Conservation (phyloP, 306 rosid genomes). For the Castanea crenata region DNA sequence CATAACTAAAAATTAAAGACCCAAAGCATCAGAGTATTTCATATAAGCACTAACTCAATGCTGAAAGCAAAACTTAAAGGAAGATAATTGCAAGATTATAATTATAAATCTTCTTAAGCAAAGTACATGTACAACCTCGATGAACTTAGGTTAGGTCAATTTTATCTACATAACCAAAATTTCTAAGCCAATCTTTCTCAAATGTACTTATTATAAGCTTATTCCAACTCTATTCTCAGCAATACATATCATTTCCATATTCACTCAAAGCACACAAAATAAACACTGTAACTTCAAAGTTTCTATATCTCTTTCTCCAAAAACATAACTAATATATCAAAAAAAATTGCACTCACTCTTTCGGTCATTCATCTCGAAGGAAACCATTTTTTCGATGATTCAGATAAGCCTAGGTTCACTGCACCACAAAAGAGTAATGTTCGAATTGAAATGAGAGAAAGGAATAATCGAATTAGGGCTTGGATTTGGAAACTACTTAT, state of each 20-base stretch:
- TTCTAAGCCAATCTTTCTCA: neutral
- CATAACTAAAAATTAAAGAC: neutral
- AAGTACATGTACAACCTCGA: neutral
- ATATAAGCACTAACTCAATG: neutral
- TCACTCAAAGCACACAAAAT: neutral
- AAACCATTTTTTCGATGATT: conserved; percentile 56
- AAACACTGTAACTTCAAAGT: neutral
- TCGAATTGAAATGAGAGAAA: neutral
- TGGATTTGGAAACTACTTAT: neutral
- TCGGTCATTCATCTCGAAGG: conserved; percentile 97
- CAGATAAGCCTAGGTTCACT: conserved; percentile 36
- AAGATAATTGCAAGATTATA: neutral
- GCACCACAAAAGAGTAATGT: conserved; percentile 27
- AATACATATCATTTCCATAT: neutral
- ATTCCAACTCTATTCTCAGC: neutral
- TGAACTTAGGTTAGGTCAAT: no score
- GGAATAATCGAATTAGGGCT: neutral
- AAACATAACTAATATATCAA: neutral
- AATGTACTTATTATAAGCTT: neutral
- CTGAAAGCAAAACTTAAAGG: neutral
- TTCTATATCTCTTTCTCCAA: neutral
- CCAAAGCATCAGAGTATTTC: neutral
- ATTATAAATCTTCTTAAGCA: neutral
- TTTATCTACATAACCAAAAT: no score
- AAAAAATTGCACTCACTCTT: conserved; percentile 61